Percentiles rank a stretch among this genome's conserved stretches.
phyloP scores from a whole-genome alignment of 805 yeast species.

The Candida ascalaphidarum region DNA sequence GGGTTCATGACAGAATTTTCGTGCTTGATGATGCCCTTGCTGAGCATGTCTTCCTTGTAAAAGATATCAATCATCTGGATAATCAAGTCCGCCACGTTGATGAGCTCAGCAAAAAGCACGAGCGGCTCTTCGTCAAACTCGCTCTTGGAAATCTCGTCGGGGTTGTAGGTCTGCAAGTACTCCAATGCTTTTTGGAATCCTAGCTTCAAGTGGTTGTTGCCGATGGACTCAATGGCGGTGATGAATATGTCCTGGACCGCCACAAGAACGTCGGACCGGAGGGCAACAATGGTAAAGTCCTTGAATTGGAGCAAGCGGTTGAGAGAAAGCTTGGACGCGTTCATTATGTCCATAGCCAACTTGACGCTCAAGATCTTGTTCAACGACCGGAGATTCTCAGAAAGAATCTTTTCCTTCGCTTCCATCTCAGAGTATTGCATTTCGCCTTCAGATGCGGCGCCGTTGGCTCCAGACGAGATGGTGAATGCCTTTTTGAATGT shows the following conservation, averaged over 20 bases:
- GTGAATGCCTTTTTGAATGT: conserved; percentile 59
- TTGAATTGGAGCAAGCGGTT: conserved; percentile 40
- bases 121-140: conserved; percentile 66
- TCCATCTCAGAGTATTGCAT: conserved; percentile 55
- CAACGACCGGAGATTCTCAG: conserved; percentile 66
- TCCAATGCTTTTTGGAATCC: conserved; percentile 80
- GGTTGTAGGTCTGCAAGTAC: conserved; percentile 64
- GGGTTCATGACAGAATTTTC: conserved; percentile 73
- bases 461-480: conserved; percentile 1
- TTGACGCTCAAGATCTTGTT: conserved; percentile 75
- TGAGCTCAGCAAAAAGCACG: conserved; percentile 79
- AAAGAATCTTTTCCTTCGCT: conserved; percentile 71
- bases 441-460: conserved; percentile 2
- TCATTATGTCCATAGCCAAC: conserved; percentile 61
- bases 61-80: conserved; percentile 89
- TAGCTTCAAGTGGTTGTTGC: conserved; percentile 66
- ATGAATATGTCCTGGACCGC: conserved; percentile 58
- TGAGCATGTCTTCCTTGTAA: conserved; percentile 73
- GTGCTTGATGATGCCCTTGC: conserved; percentile 51
- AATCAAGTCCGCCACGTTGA: conserved; percentile 86
- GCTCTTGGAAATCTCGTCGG: conserved; percentile 22
- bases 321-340: conserved; percentile 57
- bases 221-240: conserved; percentile 52
- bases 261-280: conserved; percentile 23
- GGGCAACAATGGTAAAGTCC: conserved; percentile 23